Evolutionary conservation across 768 basidiomycete species (phyloP).

Genomic region (Xerocomellus chrysenteron): DNA sequence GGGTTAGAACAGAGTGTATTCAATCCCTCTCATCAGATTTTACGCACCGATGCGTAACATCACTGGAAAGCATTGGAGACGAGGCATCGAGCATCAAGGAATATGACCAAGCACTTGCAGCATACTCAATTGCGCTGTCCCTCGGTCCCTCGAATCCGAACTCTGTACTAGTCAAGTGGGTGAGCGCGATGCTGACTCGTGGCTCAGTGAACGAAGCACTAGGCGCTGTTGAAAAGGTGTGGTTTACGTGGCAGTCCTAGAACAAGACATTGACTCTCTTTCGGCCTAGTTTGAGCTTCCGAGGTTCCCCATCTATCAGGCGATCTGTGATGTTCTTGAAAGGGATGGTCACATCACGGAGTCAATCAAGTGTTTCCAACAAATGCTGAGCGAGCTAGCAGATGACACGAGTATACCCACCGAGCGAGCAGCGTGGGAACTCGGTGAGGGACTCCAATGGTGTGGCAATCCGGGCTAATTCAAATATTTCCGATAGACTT

Average conservation of each 20-base stretch:
- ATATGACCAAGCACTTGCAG: background rate
- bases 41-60: background rate
- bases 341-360: background rate
- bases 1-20: background rate
- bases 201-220: background rate
- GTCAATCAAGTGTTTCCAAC: background rate
- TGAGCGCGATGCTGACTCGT: background rate
- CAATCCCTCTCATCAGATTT: background rate
- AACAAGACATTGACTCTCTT: background rate
- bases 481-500: background rate
- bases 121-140: slow-evolving; percentile 2
- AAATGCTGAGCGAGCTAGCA: background rate
- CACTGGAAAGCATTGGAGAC: background rate
- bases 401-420: background rate
- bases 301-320: background rate
- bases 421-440: background rate
- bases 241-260: background rate
- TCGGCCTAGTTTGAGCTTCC: background rate
- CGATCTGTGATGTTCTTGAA: slow-evolving; percentile 9
- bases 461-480: background rate
- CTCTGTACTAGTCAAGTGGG: slow-evolving; percentile 9
- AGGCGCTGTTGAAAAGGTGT: background rate
- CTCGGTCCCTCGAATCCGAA: background rate
- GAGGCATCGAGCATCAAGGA: background rate
- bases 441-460: background rate